Conservation (phyloP, 306 rosid species). For the Glycine latifolia region DNA sequence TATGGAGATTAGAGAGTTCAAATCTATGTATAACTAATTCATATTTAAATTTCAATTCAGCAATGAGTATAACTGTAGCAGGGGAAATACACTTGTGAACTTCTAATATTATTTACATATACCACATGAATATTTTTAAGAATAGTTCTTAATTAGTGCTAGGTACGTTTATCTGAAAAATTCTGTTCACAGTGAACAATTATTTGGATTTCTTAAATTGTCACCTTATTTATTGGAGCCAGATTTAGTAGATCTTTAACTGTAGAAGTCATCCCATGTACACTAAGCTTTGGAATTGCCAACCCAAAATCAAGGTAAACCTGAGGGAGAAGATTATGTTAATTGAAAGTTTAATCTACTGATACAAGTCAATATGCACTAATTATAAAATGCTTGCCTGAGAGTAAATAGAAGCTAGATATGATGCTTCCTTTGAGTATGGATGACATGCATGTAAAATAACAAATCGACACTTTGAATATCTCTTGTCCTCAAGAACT, state of each 20-base stretch:
- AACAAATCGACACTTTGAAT: slow-evolving; percentile 72
- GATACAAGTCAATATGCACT: slow-evolving; percentile 27
- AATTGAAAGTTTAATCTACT: slow-evolving; percentile 18
- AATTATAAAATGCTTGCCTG: slow-evolving; percentile 59
- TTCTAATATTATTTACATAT: neutral
- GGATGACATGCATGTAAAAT: slow-evolving; percentile 79
- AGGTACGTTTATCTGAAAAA: neutral
- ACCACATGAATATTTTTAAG: too few relatives aligned
- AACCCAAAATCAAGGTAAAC: too few relatives aligned
- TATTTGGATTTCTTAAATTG: neutral
- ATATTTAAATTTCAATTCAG: neutral
- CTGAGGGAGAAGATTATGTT: slow-evolving; percentile 12
- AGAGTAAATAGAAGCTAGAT: slow-evolving; percentile 81
- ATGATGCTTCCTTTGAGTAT: slow-evolving; percentile 52
- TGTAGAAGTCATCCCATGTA: slow-evolving; percentile 45
- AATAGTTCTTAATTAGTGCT: too few relatives aligned
- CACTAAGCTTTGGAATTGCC: too few relatives aligned
- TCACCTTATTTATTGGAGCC: slow-evolving; percentile 89
- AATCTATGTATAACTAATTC: too few relatives aligned
- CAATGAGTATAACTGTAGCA: too few relatives aligned
- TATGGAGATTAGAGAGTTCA: neutral
- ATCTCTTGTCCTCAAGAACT: slow-evolving; percentile 90
- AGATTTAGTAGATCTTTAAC: slow-evolving; percentile 87
- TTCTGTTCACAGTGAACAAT: neutral
- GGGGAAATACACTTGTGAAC: too few relatives aligned